phyloP scores from a whole-genome alignment of 1,284 basidiomycete species.

The Exobasidium rhododendri region DNA sequence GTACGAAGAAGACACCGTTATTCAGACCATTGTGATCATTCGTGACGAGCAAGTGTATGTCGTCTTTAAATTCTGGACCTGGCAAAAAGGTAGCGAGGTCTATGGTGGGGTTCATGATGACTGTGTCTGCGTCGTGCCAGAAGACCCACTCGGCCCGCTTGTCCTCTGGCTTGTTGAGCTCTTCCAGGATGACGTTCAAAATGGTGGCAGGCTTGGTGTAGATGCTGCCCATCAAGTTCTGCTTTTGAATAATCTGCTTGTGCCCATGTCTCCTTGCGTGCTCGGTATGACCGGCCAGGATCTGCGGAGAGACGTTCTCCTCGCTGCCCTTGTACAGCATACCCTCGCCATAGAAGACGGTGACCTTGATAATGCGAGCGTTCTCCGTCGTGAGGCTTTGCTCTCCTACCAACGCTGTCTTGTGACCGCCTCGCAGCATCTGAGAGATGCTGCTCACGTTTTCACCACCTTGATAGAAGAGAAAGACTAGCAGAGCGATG shows the following conservation, averaged over 20 bases:
- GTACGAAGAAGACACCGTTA: neutral
- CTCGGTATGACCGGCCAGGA: neutral
- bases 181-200: neutral
- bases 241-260: neutral
- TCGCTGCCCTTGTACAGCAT: neutral
- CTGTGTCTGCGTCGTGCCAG: neutral
- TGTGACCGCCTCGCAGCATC: too few relatives aligned
- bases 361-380: neutral
- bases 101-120: neutral
- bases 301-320: neutral
- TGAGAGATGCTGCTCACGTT: too few relatives aligned
- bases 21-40: conserved; percentile 1
- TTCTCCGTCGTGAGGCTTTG: neutral
- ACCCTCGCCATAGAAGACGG: neutral
- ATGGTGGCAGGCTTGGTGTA: neutral
- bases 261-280: neutral
- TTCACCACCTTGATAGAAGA: too few relatives aligned
- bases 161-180: neutral
- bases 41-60: neutral
- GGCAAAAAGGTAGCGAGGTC: neutral
- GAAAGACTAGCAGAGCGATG: too few relatives aligned
- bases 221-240: neutral
- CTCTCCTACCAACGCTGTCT: too few relatives aligned
- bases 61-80: neutral
- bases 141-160: neutral